Evolutionary conservation across 805 yeast genomes (phyloP).

Genomic region (Hyphopichia homilentoma): DNA sequence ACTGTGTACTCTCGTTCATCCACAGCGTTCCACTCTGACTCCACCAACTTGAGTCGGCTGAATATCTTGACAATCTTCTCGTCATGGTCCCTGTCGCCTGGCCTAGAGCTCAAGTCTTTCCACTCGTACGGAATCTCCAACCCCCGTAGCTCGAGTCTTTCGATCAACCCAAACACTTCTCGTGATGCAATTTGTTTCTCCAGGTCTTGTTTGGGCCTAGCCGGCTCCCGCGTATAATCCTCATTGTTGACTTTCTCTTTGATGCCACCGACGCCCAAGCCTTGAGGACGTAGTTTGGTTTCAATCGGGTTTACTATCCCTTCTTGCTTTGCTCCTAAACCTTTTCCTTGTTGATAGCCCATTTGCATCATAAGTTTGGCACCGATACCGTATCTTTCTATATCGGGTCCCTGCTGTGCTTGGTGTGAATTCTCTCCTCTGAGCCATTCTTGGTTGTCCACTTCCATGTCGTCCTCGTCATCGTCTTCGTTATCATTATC

Average conservation of each 20-base stretch:
- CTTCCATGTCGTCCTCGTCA: constrained; percentile 26
- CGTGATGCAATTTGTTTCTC: constrained; percentile 4
- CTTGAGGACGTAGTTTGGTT: constrained; percentile 59
- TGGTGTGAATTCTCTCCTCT: not conserved
- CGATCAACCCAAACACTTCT: constrained; percentile 33
- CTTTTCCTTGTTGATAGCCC: constrained; percentile 86
- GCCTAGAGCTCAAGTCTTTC: no score
- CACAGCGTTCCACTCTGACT: constrained; percentile 12
- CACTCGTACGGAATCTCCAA: no score
- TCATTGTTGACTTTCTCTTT: constrained; percentile 26
- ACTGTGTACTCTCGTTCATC: constrained; percentile 10
- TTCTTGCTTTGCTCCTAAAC: constrained; percentile 67
- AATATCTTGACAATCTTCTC: constrained; percentile 8
- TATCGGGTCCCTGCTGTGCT: not conserved
- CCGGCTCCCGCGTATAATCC: constrained; percentile 10
- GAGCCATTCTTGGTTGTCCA: constrained; percentile 1
- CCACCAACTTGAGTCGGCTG: constrained; percentile 10
- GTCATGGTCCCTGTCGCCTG: constrained; percentile 17
- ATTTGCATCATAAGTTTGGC: constrained; percentile 71
- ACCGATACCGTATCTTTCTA: constrained; percentile 70
- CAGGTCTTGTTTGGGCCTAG: no score
- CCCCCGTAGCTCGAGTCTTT: constrained; percentile 29
- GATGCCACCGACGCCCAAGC: constrained; percentile 72
- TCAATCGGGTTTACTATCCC: constrained; percentile 85
- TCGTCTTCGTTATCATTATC: constrained; percentile 10